Evolutionary conservation across 768 basidiomycete genomes (phyloP).

Genomic region (Pisolithus microcarpus): DNA sequence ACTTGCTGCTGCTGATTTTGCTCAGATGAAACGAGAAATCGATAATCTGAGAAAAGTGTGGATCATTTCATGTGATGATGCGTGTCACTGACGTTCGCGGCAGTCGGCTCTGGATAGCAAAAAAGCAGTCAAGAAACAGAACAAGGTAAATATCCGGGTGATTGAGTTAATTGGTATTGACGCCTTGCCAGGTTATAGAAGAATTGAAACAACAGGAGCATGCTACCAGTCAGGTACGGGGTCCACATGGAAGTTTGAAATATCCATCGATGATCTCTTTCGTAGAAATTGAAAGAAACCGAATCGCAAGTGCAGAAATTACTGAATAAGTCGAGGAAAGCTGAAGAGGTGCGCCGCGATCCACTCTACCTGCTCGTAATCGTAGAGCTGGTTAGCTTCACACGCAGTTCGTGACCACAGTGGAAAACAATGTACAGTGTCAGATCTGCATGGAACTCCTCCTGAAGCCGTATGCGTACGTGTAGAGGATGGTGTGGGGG

Average conservation of each 20-base stretch:
- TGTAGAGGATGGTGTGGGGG: constrained; percentile 7
- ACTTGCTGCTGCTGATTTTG: constrained; percentile 41
- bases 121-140: constrained; percentile 47
- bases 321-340: constrained; percentile 41
- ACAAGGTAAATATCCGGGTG: constrained; percentile 37
- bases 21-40: constrained; percentile 51
- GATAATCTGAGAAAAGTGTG: constrained; percentile 44
- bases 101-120: constrained; percentile 39
- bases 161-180: constrained; percentile 1
- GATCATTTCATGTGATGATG: not conserved
- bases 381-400: not conserved
- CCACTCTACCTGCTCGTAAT: not conserved
- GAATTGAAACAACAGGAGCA: constrained; percentile 42
- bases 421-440: constrained; percentile 59
- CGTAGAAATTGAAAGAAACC: constrained; percentile 39
- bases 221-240: constrained; percentile 32
- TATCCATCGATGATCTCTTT: constrained; percentile 1
- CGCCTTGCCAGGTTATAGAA: constrained; percentile 39
- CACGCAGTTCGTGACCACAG: constrained; percentile 41
- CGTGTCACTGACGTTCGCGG: constrained; percentile 3
- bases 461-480: constrained; percentile 59
- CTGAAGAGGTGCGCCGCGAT: constrained; percentile 45
- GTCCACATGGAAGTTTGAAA: not conserved
- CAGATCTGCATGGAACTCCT: constrained; percentile 75
- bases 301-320: constrained; percentile 38